Conservation (phyloP, 306 rosid species). For the Gastrolobium villosum region DNA sequence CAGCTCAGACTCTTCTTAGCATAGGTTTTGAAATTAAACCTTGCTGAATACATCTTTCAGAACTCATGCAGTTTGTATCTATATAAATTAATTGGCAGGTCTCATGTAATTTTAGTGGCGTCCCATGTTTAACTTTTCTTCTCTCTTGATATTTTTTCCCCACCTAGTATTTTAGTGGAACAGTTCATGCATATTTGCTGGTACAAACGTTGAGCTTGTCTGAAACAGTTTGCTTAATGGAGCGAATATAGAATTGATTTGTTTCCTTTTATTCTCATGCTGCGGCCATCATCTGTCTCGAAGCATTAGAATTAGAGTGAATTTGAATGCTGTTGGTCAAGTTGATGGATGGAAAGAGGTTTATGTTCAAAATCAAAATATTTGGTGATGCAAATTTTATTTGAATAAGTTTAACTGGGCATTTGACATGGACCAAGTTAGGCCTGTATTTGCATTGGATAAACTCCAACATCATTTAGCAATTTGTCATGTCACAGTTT, state of each 20-base stretch:
- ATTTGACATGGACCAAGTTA: background rate
- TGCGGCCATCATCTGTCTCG: no score
- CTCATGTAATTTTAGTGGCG: constrained; percentile 39
- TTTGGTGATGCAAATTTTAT: background rate
- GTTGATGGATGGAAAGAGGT: background rate
- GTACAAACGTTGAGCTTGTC: constrained; percentile 44
- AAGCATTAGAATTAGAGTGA: no score
- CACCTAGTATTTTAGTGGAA: constrained; percentile 51
- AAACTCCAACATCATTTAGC: background rate
- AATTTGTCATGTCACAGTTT: background rate
- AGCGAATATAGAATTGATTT: constrained; percentile 43
- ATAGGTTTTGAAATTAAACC: constrained; percentile 93
- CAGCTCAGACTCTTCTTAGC: constrained; percentile 89
- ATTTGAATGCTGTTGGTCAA: background rate
- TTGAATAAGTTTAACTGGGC: background rate
- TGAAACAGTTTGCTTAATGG: constrained; percentile 46
- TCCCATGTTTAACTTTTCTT: background rate
- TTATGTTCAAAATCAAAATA: background rate
- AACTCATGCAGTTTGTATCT: constrained; percentile 49
- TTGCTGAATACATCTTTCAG: constrained; percentile 58
- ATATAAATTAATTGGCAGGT: constrained; percentile 58
- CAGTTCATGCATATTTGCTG: constrained; percentile 62
- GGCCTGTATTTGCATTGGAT: background rate
- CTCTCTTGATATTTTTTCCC: background rate
- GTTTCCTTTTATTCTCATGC: background rate